Percentiles rank a stretch among this genome's conserved stretches.
These are phyloP conservation scores for Lepidium africanum DNA, from an alignment of 345 rosid species.

Conservation along the genomic window DNA sequence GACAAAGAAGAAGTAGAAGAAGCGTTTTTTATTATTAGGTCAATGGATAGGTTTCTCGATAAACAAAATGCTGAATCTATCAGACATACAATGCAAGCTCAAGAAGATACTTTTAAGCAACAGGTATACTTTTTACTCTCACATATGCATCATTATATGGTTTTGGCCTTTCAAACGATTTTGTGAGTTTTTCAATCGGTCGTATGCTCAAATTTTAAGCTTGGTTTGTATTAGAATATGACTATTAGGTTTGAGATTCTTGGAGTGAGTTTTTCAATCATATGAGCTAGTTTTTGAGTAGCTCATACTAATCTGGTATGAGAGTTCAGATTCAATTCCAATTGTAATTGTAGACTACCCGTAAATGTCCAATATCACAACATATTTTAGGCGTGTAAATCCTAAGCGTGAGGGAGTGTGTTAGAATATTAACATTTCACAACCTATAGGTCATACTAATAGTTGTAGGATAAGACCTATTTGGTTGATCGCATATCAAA, in stretches of 20 bases:
- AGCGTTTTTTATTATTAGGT: conserved; percentile 13
- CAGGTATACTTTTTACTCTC: conserved; percentile 38
- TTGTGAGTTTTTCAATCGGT: neutral
- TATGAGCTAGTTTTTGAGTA: no score
- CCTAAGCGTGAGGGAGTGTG: no score
- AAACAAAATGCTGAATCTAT: conserved; percentile 48
- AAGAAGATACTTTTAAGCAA: conserved; percentile 62
- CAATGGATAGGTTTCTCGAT: conserved; percentile 43
- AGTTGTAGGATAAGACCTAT: neutral
- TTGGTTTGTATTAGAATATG: no score
- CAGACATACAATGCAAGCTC: conserved; percentile 72
- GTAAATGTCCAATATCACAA: no score
- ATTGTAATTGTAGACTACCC: no score
- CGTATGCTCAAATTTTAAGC: no score
- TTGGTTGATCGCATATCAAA: neutral
- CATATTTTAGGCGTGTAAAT: no score
- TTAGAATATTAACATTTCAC: no score
- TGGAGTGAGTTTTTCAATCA: neutral
- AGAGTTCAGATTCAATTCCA: no score
- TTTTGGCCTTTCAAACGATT: neutral
- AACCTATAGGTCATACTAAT: no score
- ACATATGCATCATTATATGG: neutral
- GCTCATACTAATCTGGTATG: no score
- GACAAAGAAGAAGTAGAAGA: conserved; percentile 12
- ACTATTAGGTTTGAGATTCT: no score